A percentile compares a stretch with the other conserved stretches of the same genome.
These are phyloP conservation scores for Penicillium turbatum DNA, from an alignment of 495 filamentous ascomycete species.

Conservation along the genomic window DNA sequence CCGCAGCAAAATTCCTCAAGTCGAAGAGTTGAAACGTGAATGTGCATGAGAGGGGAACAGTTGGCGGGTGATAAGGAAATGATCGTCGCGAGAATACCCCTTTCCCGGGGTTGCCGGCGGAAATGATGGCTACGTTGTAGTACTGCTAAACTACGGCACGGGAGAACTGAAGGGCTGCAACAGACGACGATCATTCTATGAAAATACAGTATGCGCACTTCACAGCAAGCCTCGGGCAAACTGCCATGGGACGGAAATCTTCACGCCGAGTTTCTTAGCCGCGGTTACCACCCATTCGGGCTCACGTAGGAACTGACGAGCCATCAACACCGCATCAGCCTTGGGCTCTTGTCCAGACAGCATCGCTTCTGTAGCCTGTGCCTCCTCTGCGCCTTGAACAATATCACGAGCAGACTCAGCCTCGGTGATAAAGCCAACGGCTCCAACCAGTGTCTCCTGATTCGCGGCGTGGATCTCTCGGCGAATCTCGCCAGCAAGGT, in stretches of 20 bases:
- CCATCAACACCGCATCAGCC: constrained; percentile 62
- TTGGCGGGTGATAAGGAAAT: background rate
- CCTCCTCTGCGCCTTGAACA: constrained; percentile 51
- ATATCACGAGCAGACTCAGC: constrained; percentile 55
- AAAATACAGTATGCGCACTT: background rate
- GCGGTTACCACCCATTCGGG: constrained; percentile 61
- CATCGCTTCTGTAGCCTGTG: constrained; percentile 36
- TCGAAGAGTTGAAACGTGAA: background rate
- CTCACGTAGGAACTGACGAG: constrained; percentile 61
- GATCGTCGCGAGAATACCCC: background rate
- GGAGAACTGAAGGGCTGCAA: background rate
- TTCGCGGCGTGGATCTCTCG: constrained; percentile 52
- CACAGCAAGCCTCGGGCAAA: constrained; percentile 29
- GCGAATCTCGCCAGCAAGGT: constrained; percentile 57
- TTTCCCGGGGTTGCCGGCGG: background rate
- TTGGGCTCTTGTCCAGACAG: constrained; percentile 37
- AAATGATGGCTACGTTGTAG: background rate
- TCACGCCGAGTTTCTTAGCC: constrained; percentile 56
- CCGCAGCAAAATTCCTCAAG: background rate
- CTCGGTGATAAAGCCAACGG: constrained; percentile 68
- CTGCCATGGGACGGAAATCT: constrained; percentile 53
- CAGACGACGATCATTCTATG: background rate
- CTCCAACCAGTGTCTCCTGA: constrained; percentile 56
- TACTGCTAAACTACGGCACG: background rate
- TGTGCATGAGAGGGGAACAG: background rate